Base-by-base conservation (phyloP, 495 filamentous ascomycete species). In the Neurospora terricola region DNA sequence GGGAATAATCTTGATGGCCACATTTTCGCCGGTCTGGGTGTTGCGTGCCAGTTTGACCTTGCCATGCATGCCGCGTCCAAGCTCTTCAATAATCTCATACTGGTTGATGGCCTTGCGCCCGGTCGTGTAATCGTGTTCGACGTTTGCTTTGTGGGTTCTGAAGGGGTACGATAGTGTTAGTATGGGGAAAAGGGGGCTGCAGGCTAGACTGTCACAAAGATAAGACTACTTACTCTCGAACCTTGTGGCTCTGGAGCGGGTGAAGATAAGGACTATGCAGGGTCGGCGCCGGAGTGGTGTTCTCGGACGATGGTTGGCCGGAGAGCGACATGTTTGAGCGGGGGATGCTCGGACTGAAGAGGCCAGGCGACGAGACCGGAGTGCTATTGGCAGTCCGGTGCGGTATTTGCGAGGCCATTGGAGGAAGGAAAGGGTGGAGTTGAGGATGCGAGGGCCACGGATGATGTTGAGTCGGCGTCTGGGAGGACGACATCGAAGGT, bases 1-100 rank as follows among this genome's bases (percentile, higher is more conserved):
- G 66, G 97, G 93, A 36, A 99, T 96, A 76, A 99, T 98, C 82
- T 98, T 99, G 86, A 99, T 97, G 21, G 96, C 96, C 5, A 98
- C 94, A 76, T 91, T 88, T 72, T 96, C 92, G 71, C 88, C 88
- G 0, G 90, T 94, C 39, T 88, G 85, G 9, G 92, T 81, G 77
- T 97, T 93, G 54, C 91, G 87, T 38, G 94, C 96, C 45, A 97
- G 85, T 83, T 99, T 99, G 71, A 99, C 96, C 82, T 98, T 99
- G 73, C 96, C 96, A 80, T 99, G 96, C 73, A 96, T 91, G 45
- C 96, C 96, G 54, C 95, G 91, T 40, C 96, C 96, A 70, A 99
- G 91, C 83, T 98, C 96, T 78, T 96, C 91, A 72, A 98, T 90
- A 77, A 99, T 93, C 77, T 97, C 93, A 80, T 99, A 99, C 74